Percentiles rank a stretch among this genome's conserved stretches.
Evolutionary conservation across 768 basidiomycete species (phyloP).

Genomic region (Podaxis pistillaris): DNA sequence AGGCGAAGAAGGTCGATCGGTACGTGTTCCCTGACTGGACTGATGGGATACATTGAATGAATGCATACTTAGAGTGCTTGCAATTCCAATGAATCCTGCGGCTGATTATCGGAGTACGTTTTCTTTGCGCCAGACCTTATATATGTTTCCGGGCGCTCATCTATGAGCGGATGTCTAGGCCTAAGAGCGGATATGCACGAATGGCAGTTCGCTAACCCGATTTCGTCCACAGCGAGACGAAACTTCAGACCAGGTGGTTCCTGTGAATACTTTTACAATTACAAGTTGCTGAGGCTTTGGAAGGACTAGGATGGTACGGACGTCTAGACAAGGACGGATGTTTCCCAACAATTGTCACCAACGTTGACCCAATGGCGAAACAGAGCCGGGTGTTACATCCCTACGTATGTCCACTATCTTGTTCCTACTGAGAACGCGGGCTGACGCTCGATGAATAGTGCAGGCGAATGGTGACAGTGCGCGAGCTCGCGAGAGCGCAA

Average conservation of each 20-base stretch:
- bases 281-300: not conserved
- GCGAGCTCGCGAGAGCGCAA: slow-evolving; percentile 78
- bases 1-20: slow-evolving; percentile 56
- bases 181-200: slow-evolving; percentile 47
- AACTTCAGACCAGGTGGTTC: slow-evolving; percentile 51
- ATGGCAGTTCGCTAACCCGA: slow-evolving; percentile 61
- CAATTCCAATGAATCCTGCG: slow-evolving; percentile 51
- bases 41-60: not conserved
- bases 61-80: slow-evolving; percentile 44
- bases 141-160: not conserved
- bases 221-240: slow-evolving; percentile 50
- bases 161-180: slow-evolving; percentile 26
- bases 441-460: slow-evolving; percentile 39
- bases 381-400: slow-evolving; percentile 71
- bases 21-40: slow-evolving; percentile 29
- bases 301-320: slow-evolving; percentile 43
- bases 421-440: not conserved
- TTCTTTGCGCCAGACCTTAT: not conserved
- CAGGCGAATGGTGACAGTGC: slow-evolving; percentile 67
- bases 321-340: slow-evolving; percentile 53
- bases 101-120: slow-evolving; percentile 67
- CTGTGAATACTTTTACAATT: not conserved
- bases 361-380: slow-evolving; percentile 77
- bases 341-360: slow-evolving; percentile 77
- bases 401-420: slow-evolving; percentile 38